Evolutionary conservation across 192 early-diverging fungal species (phyloP), one percentile per base, ranked within the genome.

Genomic region (Haplosporangium gracile): DNA sequence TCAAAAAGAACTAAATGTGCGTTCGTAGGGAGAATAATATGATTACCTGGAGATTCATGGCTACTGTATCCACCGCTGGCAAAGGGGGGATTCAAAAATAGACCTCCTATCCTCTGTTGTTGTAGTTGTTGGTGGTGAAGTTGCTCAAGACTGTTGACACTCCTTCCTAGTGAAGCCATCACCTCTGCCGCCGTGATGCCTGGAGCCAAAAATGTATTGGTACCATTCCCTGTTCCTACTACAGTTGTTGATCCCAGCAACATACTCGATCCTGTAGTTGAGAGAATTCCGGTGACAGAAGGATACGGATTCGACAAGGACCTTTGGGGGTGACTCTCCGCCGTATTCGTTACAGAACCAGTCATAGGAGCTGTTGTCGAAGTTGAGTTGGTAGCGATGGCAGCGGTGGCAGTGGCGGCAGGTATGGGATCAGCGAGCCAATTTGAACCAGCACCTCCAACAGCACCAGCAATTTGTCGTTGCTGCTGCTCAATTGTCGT

Each of bases 401-500:
- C 8, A 34, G 60, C 32, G 26, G 60, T 8, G 29, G 29, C 60
- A 9, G 57, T 24, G 57, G 2, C 43, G 40, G 36, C 36, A 11
- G 42, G 42, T 10, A 43, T 43, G 42, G 49, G 49, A 51, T 55
- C 74, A 4, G 74, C 74, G 8, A 51, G 47, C 74, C 74, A 75
- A 68, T 76, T 76, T 18, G 60, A 51, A 3, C 75, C 75, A 3
- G 22, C 18, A 4, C 75, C 75, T 2, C 26, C 75, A 68, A 42
- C 63, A 9, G 22, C 34, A 1, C 71, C 70, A 42, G 69, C 80
- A 11, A 75, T 82, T 51, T 82, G 60, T 22, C 29, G 49, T 40
- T 82, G 76, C 38, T 78, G 82, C 18, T 86, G 84, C 70, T 86
- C 84, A 75, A 86, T 80, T 10, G 81, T 76, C 2, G 57, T 78